Percentiles rank a stretch among this genome's conserved stretches.
These are phyloP conservation scores for Phytophthora constricta DNA, from an alignment of 352 stramenopile genomes.

Conservation along the genomic window DNA sequence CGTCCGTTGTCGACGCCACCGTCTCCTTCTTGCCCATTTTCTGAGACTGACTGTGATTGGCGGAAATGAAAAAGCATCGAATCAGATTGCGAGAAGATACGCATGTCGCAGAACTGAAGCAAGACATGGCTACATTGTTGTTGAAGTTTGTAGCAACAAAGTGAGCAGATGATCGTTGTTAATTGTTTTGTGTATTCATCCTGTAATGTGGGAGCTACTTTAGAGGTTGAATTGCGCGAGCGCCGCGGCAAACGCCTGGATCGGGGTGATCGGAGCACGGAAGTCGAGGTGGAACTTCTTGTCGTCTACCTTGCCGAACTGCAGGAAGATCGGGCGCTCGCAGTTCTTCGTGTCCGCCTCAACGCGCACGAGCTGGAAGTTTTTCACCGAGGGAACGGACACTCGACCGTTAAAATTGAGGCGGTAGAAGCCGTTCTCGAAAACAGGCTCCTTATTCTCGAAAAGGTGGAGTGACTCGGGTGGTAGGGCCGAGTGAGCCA, in stretches of 20 bases:
- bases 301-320: conserved; percentile 84
- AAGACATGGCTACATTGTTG: not conserved
- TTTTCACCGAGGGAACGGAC: conserved; percentile 79
- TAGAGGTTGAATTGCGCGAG: conserved; percentile 76
- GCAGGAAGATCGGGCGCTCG: conserved; percentile 50
- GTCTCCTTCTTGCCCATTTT: conserved; percentile 15
- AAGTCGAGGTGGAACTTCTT: conserved; percentile 88
- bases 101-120: too few species aligned
- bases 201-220: not conserved
- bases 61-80: too few species aligned
- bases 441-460: conserved; percentile 76
- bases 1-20: not conserved
- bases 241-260: conserved; percentile 73
- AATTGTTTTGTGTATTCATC: not conserved
- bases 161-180: too few species aligned
- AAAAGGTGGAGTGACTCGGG: conserved; percentile 49
- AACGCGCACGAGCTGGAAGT: conserved; percentile 71
- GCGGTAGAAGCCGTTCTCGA: conserved; percentile 80
- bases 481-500: conserved; percentile 32
- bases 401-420: conserved; percentile 87
- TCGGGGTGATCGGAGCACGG: conserved; percentile 69
- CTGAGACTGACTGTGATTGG: conserved; percentile 1
- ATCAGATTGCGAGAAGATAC: too few species aligned
- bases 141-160: too few species aligned
- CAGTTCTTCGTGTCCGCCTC: conserved; percentile 6